Base-by-base conservation (phyloP, 768 basidiomycete genomes). In the Tricholoma sp. region DNA sequence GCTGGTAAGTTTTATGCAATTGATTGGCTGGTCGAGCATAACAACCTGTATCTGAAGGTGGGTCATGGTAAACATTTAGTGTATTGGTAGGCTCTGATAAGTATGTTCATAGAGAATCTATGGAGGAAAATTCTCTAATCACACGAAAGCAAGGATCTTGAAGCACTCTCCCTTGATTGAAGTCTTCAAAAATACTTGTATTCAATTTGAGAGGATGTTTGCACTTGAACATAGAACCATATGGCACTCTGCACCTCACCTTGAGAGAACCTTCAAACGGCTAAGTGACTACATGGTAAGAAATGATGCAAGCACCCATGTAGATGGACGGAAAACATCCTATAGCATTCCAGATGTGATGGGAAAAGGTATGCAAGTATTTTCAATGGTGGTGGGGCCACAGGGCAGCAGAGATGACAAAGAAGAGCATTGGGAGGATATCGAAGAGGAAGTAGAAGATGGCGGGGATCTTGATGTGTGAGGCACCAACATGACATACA, bases 1-100 rank as follows among this genome's bases (percentile, higher is more conserved):
- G 41, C 55, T 6, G 63, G 64, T 1, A 58, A 59, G 0, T 80
- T 71, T 32, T 57, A 68, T 0, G 69, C 64, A 0, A 61, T 76
- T 1, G 77, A 79, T 46, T 79, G 76, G 76, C 50, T 69, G 4
- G 62, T 75, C 1, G 76, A 81, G 55, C 63, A 49, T 39, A 39
- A 72, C 2, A 79, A 79, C 53, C 66, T 78, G 1, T 76, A 70
- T 19, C 75, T 68, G 4, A 80, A 78, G 64, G 76, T 75, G n/a
- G 56, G n/a, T n/a, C n/a, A n/a, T n/a, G n/a, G 66, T 43, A 41
- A 16, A 32, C 8, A 12, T 45, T 19, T 39, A 7, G 14, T 27
- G 9, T 14, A 3, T 1, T n/a, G 2, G 2, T 5, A 19, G 27
- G 32, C 16, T 16, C 9, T 27, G 43, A 27, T 18, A 31, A 22